Base-by-base conservation (phyloP, 1,284 basidiomycete species). In the Agaricales sp. region DNA sequence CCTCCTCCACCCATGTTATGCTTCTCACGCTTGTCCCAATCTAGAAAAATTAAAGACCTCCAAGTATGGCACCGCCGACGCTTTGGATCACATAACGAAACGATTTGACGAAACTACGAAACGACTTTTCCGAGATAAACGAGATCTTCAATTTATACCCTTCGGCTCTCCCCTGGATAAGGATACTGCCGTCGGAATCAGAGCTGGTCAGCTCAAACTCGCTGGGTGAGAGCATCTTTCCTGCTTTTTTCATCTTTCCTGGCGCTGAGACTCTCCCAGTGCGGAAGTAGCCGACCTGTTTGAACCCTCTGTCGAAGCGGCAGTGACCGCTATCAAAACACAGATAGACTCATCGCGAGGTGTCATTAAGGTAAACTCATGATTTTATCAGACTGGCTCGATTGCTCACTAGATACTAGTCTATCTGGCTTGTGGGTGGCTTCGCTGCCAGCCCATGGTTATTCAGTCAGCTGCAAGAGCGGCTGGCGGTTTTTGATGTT, bases 91-190 rank as follows among this genome's bases (percentile, higher is more conserved):
- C 56, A 73, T 76, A 52, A 80, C 84, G 2, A 79, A 80, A 54
- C 74, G 77, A 12, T 88, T 87, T 59, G 86, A 88, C 52, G 84
- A 87, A 63, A 87, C 83, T 0, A 87, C 85, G 3, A 88, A 88
- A 59, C 74, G 84, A 26, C 63, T 86, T 0, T 87, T 88, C 62
- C 75, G 82, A 1, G 79, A 84, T 51, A 71, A 70, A 55, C 74
- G 73, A 38, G 80, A 84, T 13, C 55, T 75, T 20, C 82, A 86
- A 58, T 87, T 81, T 58, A 76, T 88, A 21, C 75, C 70, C 0
- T 87, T 88, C 57, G 85, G 85, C n/a, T 82, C 81, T 1, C 83
- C 83, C 0, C 68, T 86, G 2, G 85, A 87, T 60, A 87, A 82
- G 64, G 85, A 87, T 58, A 35, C 63, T 3, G 54, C 63, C n/a